Evolutionary conservation across 2,329 filamentous ascomycete species (phyloP).

Genomic region (Fusarium goolgardi): DNA sequence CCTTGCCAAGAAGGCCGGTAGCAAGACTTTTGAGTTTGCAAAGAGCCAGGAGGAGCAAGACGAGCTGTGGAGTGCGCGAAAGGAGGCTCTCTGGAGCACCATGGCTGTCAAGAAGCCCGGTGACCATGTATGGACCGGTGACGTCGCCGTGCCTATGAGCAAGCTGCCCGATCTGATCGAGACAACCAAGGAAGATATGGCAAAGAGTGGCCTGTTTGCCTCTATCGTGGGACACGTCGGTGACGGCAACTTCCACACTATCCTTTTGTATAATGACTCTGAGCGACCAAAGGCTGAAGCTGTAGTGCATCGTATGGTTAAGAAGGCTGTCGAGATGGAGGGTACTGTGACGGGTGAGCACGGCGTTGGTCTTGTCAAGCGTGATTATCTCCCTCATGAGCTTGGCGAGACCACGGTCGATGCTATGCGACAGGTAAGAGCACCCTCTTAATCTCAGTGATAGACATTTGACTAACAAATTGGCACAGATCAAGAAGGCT

Average conservation of each 20-base stretch:
- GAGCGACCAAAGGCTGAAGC: conserved; percentile 75
- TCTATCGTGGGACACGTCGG: conserved; percentile 78
- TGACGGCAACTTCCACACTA: conserved; percentile 82
- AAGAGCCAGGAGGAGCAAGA: conserved; percentile 74
- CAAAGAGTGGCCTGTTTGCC: conserved; percentile 57
- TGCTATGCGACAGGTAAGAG: conserved; percentile 78
- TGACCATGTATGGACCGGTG: conserved; percentile 86
- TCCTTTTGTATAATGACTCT: conserved; percentile 70
- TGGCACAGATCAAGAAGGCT: conserved; percentile 76
- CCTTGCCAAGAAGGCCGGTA: conserved; percentile 70
- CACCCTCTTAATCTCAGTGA: background rate
- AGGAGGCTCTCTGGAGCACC: conserved; percentile 85
- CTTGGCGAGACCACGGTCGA: conserved; percentile 80
- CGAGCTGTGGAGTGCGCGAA: conserved; percentile 85
- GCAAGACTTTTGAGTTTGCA: conserved; percentile 82
- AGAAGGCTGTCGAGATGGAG: conserved; percentile 85
- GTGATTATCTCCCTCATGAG: conserved; percentile 84
- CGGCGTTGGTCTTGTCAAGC: conserved; percentile 84
- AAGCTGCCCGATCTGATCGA: conserved; percentile 80
- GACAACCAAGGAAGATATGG: conserved; percentile 67
- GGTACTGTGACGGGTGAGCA: conserved; percentile 90
- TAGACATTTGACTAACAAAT: background rate
- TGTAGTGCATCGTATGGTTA: conserved; percentile 85
- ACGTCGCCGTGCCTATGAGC: conserved; percentile 86
- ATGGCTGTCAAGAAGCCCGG: conserved; percentile 73